Evolutionary conservation across 768 basidiomycete species (phyloP), one percentile per base, ranked within the genome.

Genomic region (Mycena amicta): DNA sequence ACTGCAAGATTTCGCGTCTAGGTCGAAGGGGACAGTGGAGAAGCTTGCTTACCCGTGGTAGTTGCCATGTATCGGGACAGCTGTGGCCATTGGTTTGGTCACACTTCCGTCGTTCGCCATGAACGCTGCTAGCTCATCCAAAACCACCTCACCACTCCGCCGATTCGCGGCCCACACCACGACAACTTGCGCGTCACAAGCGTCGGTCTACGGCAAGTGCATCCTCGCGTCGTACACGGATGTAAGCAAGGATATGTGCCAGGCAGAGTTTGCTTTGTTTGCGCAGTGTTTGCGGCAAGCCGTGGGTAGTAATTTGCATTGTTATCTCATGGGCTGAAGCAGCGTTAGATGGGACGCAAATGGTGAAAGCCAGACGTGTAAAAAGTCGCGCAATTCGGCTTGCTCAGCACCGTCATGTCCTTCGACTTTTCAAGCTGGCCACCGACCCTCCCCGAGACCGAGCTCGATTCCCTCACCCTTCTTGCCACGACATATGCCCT

Each of bases 141-240:
- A 49, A 28, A 22, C 47, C 25, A 12, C 22, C 11, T 49, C 74
- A 11, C 88, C 88, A 25, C 68, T 93, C 40, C 78, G 82, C 60
- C 81, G 84, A 25, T 74, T 93, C 23, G 91, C 90, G n/a, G 62
- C 83, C 20, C 85, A 88, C 63, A 81, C 90, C 2, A 91, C 89
- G 2, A 79, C 81, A 2, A 90, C 89, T 16, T 92, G 91, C 66
- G 76, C 88, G 8, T 60, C 78, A 5, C 83, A 94, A 68, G 94
- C 95, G 26, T 72, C 84, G 3, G 78, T 74, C 4, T 99, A 99
- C 70, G 96, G 93, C 23, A 89, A 89, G 77, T 99, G 96, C 73
- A 87, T 98, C 46, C 77, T 89, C 27, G 82, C 85, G 1, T 83
- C 83, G 3, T 96, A 97, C 72, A 84, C 84, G 27, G 96, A 98